A percentile compares a stretch with the other conserved stretches of the same genome.
phyloP scores from a whole-genome alignment of 73 alveolate species.

The Tetrahymena thermophila region DNA sequence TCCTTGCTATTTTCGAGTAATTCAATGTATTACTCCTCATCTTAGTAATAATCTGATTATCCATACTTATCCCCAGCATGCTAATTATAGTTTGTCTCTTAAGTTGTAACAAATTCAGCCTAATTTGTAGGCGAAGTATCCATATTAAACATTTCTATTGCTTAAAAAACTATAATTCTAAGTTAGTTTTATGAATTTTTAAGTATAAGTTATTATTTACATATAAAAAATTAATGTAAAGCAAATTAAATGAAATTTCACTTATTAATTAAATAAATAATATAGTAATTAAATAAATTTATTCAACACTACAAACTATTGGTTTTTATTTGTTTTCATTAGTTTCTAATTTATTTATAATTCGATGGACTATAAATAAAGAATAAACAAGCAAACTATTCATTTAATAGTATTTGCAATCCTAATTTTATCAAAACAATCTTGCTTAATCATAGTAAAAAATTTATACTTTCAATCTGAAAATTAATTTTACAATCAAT shows the following conservation, averaged over 20 bases:
- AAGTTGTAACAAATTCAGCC: background rate
- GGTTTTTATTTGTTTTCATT: background rate
- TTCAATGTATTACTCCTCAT: background rate
- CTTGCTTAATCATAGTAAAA: too few relatives aligned
- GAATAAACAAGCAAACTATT: background rate
- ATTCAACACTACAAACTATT: background rate
- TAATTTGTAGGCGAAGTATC: background rate
- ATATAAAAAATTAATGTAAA: background rate
- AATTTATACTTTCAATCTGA: too few relatives aligned
- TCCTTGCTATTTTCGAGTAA: background rate
- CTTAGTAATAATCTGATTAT: background rate
- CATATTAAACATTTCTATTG: background rate
- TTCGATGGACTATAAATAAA: background rate
- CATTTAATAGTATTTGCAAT: background rate
- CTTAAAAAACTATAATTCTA: background rate
- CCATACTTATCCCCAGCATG: background rate
- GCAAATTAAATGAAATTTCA: background rate
- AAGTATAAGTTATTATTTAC: background rate
- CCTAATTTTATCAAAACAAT: too few relatives aligned
- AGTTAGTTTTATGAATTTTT: background rate
- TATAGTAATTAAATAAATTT: background rate
- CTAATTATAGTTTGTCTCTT: background rate
- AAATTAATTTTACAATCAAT: too few relatives aligned
- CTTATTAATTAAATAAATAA: background rate
- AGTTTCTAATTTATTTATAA: too few relatives aligned